Base-by-base conservation (phyloP, 2,329 filamentous ascomycete genomes). In the Pseudogymnoascus sp. region DNA sequence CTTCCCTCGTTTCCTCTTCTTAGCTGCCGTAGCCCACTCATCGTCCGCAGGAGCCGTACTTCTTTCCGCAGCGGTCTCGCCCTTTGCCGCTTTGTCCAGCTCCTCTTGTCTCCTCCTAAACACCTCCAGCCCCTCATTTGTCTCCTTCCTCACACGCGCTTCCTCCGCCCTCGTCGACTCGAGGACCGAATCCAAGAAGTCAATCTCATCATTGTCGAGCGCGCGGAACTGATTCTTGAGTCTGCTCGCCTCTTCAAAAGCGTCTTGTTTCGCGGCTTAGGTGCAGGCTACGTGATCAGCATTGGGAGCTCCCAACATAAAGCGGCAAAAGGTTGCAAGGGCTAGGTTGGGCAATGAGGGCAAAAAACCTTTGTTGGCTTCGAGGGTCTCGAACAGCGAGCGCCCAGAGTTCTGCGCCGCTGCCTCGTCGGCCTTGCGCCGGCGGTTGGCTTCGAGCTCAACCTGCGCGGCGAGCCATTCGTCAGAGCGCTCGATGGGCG, bases 171-270 rank as follows among this genome's bases (percentile, higher is more conserved):
- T 74, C 71, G 78, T 77, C 62, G 76, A 76, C 61, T 78, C 79
- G 60, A 77, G 70, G 40, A 89, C 80, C 53, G 82, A 82, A 57
- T 87, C 85, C 61, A 95, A 76, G 68, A 91, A 93, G 19, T 88
- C 89, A 61, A 89, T 80, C 77, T 93, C 90, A 72, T 92, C 89
- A 65, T 91, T 88, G 72, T 93, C 87, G 31, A 95, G 80, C 2
- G 87, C 80, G 40, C 87, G 84, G 73, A 92, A 93, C 77, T 93
- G 90, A 70, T 93, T 90, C 71, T 85, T 84, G 62, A 93, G 78
- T 67, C 82, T 82, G 67, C 82, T 83, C 67, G 87, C 81, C 74
- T 93, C 90, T 74, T 92, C 90, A 74, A 92, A 91, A 8, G 87
- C 89, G 19, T 90, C 89, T 76, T 93, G 88, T 75, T 93, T 93